Conservation (phyloP, 2,329 filamentous ascomycete genomes). For the Diaporthe helianthi region DNA sequence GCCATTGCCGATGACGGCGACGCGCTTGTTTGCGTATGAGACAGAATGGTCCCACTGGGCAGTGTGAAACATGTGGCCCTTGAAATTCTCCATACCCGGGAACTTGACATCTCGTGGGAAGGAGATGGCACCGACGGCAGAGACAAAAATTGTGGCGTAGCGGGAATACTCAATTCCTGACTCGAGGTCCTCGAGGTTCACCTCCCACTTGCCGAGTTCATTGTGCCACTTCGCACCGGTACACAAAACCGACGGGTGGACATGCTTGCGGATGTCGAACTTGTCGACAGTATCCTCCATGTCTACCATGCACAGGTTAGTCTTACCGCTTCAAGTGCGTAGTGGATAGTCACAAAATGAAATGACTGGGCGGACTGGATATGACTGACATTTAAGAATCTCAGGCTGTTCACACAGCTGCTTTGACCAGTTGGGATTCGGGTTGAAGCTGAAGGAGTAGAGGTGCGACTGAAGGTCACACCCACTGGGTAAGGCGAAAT, state of each 20-base stretch:
- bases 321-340: not conserved
- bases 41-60: constrained; percentile 44
- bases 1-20: constrained; percentile 47
- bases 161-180: not conserved
- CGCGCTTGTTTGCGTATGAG: constrained; percentile 41
- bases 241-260: not conserved
- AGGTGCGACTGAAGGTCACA: not conserved
- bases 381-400: not conserved
- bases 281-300: not conserved
- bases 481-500: not conserved
- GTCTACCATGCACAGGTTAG: not conserved
- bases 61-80: constrained; percentile 46
- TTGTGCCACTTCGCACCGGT: not conserved
- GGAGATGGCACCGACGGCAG: not conserved
- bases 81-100: constrained; percentile 37
- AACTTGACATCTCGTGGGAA: not conserved
- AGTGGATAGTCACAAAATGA: not conserved
- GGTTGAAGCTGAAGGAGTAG: not conserved
- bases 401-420: not conserved
- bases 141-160: not conserved
- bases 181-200: not conserved
- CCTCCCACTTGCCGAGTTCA: not conserved
- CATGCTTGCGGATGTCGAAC: not conserved
- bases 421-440: not conserved
- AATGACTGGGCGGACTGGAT: not conserved